These are phyloP conservation scores for Gossypium rotundifolium DNA, from an alignment of 345 rosid species.

Conservation along the genomic window DNA sequence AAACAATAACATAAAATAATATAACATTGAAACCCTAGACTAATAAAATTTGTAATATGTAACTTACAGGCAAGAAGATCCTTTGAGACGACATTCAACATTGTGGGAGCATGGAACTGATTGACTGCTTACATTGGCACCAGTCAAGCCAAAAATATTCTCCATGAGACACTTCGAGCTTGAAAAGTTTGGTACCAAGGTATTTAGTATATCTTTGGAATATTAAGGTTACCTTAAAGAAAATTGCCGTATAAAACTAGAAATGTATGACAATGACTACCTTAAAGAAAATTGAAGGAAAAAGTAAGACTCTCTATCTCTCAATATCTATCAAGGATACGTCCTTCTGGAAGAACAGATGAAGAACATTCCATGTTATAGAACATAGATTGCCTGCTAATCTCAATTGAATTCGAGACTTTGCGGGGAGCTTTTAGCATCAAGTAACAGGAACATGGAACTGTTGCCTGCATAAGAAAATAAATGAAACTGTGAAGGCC, in stretches of 20 bases:
- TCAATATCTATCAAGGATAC: constrained; percentile 49
- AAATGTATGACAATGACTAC: background rate
- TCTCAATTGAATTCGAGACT: constrained; percentile 25
- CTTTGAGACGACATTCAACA: constrained; percentile 29
- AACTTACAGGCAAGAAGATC: constrained; percentile 79
- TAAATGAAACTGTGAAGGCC: constrained; percentile 3
- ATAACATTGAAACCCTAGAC: background rate
- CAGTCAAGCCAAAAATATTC: constrained; percentile 42
- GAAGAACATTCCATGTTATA: constrained; percentile 32
- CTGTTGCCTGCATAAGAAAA: constrained; percentile 32
- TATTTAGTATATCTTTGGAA: constrained; percentile 48
- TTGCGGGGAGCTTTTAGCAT: constrained; percentile 29
- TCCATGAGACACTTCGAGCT: constrained; percentile 45
- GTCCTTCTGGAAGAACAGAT: constrained; percentile 45
- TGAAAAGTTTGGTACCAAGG: constrained; percentile 33
- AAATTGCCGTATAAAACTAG: background rate
- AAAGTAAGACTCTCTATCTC: background rate
- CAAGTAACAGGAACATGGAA: constrained; percentile 34
- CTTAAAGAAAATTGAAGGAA: background rate
- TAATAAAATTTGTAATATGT: background rate
- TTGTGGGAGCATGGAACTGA: constrained; percentile 35
- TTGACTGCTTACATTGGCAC: constrained; percentile 20
- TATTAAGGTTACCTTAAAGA: constrained; percentile 36
- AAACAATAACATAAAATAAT: background rate
- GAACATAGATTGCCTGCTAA: constrained; percentile 37